These are phyloP conservation scores for Sarocladiaceae sp. DNA, from an alignment of 2,329 filamentous ascomycete genomes.

Conservation along the genomic window DNA sequence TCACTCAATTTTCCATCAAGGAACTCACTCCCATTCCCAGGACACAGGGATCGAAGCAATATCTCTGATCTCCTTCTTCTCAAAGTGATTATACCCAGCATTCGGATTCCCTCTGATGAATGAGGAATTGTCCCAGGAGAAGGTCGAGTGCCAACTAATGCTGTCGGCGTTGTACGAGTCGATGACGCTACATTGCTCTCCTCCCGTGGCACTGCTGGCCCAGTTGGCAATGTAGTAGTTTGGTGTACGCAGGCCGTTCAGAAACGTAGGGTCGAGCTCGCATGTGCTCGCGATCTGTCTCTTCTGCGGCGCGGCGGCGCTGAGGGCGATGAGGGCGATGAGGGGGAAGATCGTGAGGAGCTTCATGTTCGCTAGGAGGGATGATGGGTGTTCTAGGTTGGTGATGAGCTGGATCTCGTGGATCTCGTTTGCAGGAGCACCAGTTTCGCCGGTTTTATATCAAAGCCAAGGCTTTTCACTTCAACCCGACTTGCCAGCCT, in stretches of 20 bases:
- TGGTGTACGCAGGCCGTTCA: not conserved
- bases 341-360: not conserved
- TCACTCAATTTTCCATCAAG: no score
- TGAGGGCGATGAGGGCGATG: not conserved
- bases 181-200: conserved; percentile 4
- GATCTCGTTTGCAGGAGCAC: no score
- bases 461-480: no score
- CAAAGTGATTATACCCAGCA: not conserved
- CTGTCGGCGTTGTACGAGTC: conserved; percentile 1
- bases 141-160: conserved; percentile 5
- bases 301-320: not conserved
- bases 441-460: no score
- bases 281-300: not conserved
- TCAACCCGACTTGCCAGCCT: no score
- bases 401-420: no score
- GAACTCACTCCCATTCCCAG: conserved; percentile 1
- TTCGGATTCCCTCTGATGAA: conserved; percentile 2
- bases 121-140: not conserved
- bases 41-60: conserved; percentile 1
- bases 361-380: not conserved
- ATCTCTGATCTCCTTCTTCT: conserved; percentile 2
- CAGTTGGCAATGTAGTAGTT: conserved; percentile 5
- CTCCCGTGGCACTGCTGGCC: not conserved
- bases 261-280: not conserved
- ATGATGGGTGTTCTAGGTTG: no score